Evolutionary conservation across 345 rosid genomes (phyloP), one percentile per base, ranked within the genome.

Genomic region (Moricandia arvensis): DNA sequence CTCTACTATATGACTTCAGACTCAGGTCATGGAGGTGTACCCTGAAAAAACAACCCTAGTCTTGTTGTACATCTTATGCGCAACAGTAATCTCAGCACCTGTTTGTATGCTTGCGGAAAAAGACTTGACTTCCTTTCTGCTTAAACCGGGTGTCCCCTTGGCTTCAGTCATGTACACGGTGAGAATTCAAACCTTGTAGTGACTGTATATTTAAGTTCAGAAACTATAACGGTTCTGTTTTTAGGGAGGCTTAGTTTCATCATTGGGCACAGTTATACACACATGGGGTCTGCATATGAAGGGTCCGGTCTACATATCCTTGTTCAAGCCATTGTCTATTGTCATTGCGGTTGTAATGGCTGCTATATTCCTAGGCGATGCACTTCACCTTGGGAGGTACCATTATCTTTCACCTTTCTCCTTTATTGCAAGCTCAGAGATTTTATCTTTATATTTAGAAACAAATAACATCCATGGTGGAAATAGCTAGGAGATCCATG

Each of bases 301-400:
- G 15, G 88, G 86, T 18, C 85, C 86, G 3, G 82, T 82, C n/a
- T 85, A 82, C 55, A 47, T 82, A 17, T 75, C 84, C 6, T 76
- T 45, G 63, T 85, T 85, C 71, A 85, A 63, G 74, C 87, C 61
- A 8, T 57, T 57, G 61, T 78, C 85, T 24, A 79, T 82, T 57
- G 83, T 71, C 6, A 75, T 76, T 66, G 84, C 87, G 0, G 87
- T 79, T 1, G 34, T 21, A 10, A 76, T 76, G 81, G 72, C 74
- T 30, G 62, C 66, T 49, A 26, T 83, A 1, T 81, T 85, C 72
- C 83, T 83, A 0, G 83, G 80, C 0, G 86, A 85, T 11, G 43
- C 73, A 38, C 75, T 85, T 54, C 34, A 71, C 72, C 73, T 81
- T 24, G 88, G 84, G n/a, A 76, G 88, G 86, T 75, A 67, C 29